Base-by-base conservation (phyloP, 1,139 yeast species). In the Yamadazyma siamensis region DNA sequence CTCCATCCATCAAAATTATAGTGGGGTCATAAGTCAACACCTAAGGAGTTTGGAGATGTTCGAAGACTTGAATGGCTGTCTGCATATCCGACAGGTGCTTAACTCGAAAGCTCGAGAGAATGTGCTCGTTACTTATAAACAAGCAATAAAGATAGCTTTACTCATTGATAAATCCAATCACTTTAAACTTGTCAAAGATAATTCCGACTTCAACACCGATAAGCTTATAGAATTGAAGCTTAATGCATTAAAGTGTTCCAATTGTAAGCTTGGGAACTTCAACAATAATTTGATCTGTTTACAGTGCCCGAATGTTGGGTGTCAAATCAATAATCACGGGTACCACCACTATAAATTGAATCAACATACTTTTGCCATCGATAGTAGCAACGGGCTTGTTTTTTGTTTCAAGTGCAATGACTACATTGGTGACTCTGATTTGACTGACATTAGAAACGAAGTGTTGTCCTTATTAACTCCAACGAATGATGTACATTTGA, bases 261-360 rank as follows among this genome's bases (percentile, higher is more conserved):
- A 66, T 23, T 78, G 85, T 44, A 51, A 60, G 18, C 48, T 64
- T 23, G 59, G 60, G 39, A 57, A 65, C 37, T 72, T 76, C 39
- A 59, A 73, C 31, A 67, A 73, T 20, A 77, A 74, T 43, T 73
- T 83, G 61, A 63, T 67, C 20, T 88, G 96, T 56, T 59, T 88
- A 28, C 94, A 86, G 49, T 88, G 96, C 52, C 82, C 91, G 2
- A 80, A 76, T 48, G 77, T 83, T 32, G 95, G 95, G 1, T 88
- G 96, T 51, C 34, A 31, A 27, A 23, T 23, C 21, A 55, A 64
- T 20, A 53, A 62, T 23, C 95, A 86, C 57, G 80, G 83, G 18
- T 57, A 65, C 34, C 51, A 57, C 13, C 96, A 88, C 59, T 77
- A 77, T 25, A 71, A 72, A 44, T 52, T 61, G 21, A 63, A 70